phyloP scores from a whole-genome alignment of 1,284 basidiomycete genomes.

The Puccinia coronata region DNA sequence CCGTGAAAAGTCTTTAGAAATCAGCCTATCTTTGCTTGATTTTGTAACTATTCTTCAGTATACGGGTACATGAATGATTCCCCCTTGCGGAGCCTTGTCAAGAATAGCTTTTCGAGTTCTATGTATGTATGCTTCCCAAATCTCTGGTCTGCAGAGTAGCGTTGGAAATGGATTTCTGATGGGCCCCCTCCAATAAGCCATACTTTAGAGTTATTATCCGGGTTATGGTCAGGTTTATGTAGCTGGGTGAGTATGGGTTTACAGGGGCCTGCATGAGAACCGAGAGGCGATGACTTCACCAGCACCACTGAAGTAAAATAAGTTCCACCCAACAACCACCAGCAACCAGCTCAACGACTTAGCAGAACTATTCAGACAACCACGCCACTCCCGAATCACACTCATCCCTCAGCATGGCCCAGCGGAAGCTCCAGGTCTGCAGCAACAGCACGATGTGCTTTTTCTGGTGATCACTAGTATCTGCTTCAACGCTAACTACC shows the following conservation, averaged over 20 bases:
- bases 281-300: background rate
- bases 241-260: background rate
- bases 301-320: too few relatives aligned
- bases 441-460: background rate
- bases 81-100: too few relatives aligned
- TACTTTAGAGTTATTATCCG: background rate
- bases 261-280: background rate
- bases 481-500: background rate
- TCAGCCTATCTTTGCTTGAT: too few relatives aligned
- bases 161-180: too few relatives aligned
- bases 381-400: background rate
- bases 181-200: constrained; percentile 8
- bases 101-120: too few relatives aligned
- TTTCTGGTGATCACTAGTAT: background rate
- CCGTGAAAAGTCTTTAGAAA: too few relatives aligned
- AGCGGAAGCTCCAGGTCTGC: constrained; percentile 49
- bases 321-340: background rate
- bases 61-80: too few relatives aligned
- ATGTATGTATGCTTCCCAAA: too few relatives aligned
- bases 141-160: too few relatives aligned
- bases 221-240: background rate
- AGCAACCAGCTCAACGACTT: background rate
- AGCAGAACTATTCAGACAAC: background rate
- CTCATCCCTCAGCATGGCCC: constrained; percentile 36
- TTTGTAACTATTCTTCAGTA: too few relatives aligned